These are phyloP conservation scores for Leccinum aurantiacum DNA, from an alignment of 768 basidiomycete species.

Conservation along the genomic window DNA sequence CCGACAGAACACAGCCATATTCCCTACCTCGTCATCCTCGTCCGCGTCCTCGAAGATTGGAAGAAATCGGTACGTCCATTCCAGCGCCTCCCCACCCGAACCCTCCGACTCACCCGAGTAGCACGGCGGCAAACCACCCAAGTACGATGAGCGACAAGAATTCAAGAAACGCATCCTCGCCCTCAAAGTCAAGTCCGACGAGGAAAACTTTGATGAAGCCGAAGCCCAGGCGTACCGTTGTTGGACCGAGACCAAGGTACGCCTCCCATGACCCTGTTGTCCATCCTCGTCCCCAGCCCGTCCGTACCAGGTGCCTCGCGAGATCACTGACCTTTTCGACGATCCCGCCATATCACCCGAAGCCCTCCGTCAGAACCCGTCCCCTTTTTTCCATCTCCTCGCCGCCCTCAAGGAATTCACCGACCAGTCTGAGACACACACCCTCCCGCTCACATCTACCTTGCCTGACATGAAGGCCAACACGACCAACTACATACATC, in stretches of 20 bases:
- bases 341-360: conserved; percentile 52
- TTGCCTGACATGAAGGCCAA: conserved; percentile 97
- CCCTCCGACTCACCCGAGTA: conserved; percentile 27
- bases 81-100: not conserved
- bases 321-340: conserved; percentile 62
- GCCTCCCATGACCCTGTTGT: not conserved
- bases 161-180: conserved; percentile 70
- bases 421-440: conserved; percentile 50
- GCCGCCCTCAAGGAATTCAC: conserved; percentile 68
- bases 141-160: conserved; percentile 63
- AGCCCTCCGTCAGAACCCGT: conserved; percentile 43
- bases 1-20: conserved; percentile 87
- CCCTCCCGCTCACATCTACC: conserved; percentile 80
- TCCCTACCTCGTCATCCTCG: conserved; percentile 87
- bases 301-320: conserved; percentile 57
- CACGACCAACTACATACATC: conserved; percentile 75
- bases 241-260: conserved; percentile 58
- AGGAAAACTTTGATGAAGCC: conserved; percentile 98
- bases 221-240: conserved; percentile 82
- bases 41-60: conserved; percentile 83
- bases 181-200: conserved; percentile 75
- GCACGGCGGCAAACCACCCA: conserved; percentile 64
- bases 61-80: conserved; percentile 59
- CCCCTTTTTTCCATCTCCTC: conserved; percentile 79
- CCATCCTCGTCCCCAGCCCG: not conserved